Evolutionary conservation across 2,329 filamentous ascomycete genomes (phyloP).

Genomic region (Cytospora piceicola): DNA sequence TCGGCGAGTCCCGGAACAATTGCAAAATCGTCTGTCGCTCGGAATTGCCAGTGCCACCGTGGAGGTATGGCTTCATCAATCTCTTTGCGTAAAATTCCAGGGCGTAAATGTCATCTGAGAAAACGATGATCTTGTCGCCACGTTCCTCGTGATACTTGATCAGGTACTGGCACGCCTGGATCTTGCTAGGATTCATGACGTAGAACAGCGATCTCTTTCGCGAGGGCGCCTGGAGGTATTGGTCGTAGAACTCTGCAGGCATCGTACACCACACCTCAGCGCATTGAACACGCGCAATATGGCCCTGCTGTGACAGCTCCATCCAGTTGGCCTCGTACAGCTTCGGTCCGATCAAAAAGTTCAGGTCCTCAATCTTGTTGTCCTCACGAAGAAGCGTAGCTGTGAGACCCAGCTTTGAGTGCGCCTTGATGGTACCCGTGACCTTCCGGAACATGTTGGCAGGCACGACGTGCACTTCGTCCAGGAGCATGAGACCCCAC

Average conservation of each 20-base stretch:
- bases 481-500: constrained; percentile 96
- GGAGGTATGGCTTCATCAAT: constrained; percentile 86
- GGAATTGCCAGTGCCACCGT: constrained; percentile 81
- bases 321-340: constrained; percentile 99
- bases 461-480: constrained; percentile 97
- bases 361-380: constrained; percentile 96
- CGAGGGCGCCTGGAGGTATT: constrained; percentile 76
- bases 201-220: constrained; percentile 65
- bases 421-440: constrained; percentile 88
- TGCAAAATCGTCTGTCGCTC: constrained; percentile 88
- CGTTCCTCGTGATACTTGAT: constrained; percentile 96
- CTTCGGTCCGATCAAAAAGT: constrained; percentile 96
- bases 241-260: constrained; percentile 96
- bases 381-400: constrained; percentile 94
- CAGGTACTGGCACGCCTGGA: constrained; percentile 96
- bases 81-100: constrained; percentile 83
- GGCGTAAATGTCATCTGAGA: constrained; percentile 96
- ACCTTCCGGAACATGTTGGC: constrained; percentile 96
- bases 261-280: constrained; percentile 99
- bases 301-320: constrained; percentile 93
- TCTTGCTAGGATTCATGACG: constrained; percentile 97
- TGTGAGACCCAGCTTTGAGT: constrained; percentile 92
- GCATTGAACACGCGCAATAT: constrained; percentile 96
- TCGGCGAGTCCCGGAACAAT: constrained; percentile 92
- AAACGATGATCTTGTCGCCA: constrained; percentile 97